Base-by-base conservation (phyloP, 306 rosid genomes). In the Cicer cuneatum region DNA sequence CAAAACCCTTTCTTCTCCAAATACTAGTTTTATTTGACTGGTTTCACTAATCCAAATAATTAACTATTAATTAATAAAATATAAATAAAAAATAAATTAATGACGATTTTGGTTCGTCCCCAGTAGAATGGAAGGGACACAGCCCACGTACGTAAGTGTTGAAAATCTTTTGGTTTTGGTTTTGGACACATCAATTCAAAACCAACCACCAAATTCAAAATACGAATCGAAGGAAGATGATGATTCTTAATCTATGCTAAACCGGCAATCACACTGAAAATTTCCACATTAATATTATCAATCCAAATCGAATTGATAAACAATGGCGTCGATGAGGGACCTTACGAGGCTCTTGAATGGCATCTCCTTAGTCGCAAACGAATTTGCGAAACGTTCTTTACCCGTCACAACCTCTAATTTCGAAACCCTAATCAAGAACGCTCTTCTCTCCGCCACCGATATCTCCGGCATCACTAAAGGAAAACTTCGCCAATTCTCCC, bases 401-500 rank as follows among this genome's bases (percentile, higher is more conserved):
- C 66, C 86, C 54, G 80, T 85, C 73, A 73, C 39, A 65, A 76
- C 58, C 29, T 73, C 71, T 0, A 81, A 90, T 41, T 70, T 90
- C 33, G 56, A 83, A 80, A 75, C 87, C 83, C 83, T 89, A 41
- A 60, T 85, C 14, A 91, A 87, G 73, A 86, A 75, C 24, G 83
- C 85, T 21, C 59, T 94, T 29, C 62, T 91, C 47, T 85, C 90
- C 24, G 89, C 87, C 84, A 89, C 98, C 47, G 90, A 91, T 74
- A 75, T 93, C 60, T 72, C 92, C 73, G 97, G 96, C 68, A 80
- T 91, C 77, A 93, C 97, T 53, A 84, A 82, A 67, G 98, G 98
- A 77, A 79, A 82, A 15, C 61, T 78, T 78, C 87, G 81, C 71
- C 82, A 74, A 64, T 53, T 87, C 76, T 33, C 82, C 47, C 24